These are phyloP conservation scores for Leccinum fallax DNA, from an alignment of 1,284 basidiomycete genomes.

Conservation along the genomic window DNA sequence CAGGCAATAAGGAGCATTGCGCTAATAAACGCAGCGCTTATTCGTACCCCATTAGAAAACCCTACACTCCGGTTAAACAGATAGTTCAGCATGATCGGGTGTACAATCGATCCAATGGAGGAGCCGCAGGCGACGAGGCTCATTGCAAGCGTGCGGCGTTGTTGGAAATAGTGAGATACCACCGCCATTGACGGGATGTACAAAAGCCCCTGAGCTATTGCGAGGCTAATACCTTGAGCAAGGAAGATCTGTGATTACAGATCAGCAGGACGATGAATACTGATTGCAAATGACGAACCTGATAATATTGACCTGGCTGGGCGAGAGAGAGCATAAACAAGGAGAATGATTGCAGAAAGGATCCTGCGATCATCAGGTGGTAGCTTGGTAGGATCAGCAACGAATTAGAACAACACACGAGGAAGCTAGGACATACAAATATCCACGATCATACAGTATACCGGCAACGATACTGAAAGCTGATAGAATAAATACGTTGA, in stretches of 20 bases:
- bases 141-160: constrained; percentile 38
- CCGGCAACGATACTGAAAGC: constrained; percentile 20
- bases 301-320: constrained; percentile 30
- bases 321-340: constrained; percentile 36
- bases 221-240: constrained; percentile 36
- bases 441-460: constrained; percentile 31
- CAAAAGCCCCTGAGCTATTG: constrained; percentile 33
- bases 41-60: background rate
- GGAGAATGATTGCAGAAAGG: constrained; percentile 25
- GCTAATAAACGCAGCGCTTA: background rate
- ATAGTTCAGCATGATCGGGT: constrained; percentile 46
- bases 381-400: constrained; percentile 25
- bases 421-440: constrained; percentile 28
- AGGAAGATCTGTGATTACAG: constrained; percentile 33
- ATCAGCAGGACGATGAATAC: background rate
- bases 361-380: constrained; percentile 30
- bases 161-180: constrained; percentile 38
- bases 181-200: constrained; percentile 37
- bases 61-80: constrained; percentile 34
- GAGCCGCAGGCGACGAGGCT: constrained; percentile 37
- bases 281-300: constrained; percentile 15
- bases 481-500: constrained; percentile 25
- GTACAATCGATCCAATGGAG: constrained; percentile 35
- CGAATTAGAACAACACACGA: background rate
- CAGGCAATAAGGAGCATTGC: constrained; percentile 15